A percentile compares a stretch with the other conserved stretches of the same genome.
phyloP scores from a whole-genome alignment of 2,329 filamentous ascomycete genomes.

The Dothistroma septosporum region DNA sequence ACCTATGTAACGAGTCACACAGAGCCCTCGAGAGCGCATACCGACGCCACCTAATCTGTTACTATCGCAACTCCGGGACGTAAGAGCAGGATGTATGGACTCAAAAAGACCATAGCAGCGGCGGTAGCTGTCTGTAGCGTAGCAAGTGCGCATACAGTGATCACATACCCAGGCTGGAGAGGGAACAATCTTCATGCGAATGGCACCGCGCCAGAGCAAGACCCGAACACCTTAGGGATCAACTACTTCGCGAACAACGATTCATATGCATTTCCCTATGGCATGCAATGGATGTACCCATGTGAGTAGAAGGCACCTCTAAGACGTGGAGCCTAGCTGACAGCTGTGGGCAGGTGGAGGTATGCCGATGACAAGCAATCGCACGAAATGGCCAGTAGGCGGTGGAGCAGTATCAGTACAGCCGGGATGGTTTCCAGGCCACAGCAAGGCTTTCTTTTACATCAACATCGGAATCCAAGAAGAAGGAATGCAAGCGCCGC shows the following conservation, averaged over 20 bases:
- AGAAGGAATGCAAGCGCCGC: constrained; percentile 52
- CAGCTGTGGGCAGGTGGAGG: constrained; percentile 95
- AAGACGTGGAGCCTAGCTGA: too few relatives aligned
- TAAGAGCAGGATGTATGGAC: not conserved
- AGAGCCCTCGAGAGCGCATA: not conserved
- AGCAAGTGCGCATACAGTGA: constrained; percentile 64
- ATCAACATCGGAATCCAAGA: constrained; percentile 77
- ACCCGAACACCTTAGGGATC: constrained; percentile 44
- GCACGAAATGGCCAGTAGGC: constrained; percentile 83
- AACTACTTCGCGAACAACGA: constrained; percentile 29
- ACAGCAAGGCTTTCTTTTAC: constrained; percentile 76
- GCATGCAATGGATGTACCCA: constrained; percentile 94
- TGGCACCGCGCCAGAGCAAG: constrained; percentile 45
- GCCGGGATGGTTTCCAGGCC: constrained; percentile 93
- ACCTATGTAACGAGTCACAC: not conserved
- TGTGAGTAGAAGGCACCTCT: constrained; percentile 57
- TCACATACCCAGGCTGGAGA: constrained; percentile 82
- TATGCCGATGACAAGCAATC: constrained; percentile 69
- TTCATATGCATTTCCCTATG: constrained; percentile 56
- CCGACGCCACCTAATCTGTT: not conserved
- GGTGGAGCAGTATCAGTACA: constrained; percentile 88
- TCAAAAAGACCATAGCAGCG: not conserved
- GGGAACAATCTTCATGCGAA: constrained; percentile 82
- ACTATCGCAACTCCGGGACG: not conserved
- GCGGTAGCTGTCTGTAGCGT: constrained; percentile 3